Conservation (phyloP, 2,329 filamentous ascomycete species). For the Neospermospora avenae region DNA sequence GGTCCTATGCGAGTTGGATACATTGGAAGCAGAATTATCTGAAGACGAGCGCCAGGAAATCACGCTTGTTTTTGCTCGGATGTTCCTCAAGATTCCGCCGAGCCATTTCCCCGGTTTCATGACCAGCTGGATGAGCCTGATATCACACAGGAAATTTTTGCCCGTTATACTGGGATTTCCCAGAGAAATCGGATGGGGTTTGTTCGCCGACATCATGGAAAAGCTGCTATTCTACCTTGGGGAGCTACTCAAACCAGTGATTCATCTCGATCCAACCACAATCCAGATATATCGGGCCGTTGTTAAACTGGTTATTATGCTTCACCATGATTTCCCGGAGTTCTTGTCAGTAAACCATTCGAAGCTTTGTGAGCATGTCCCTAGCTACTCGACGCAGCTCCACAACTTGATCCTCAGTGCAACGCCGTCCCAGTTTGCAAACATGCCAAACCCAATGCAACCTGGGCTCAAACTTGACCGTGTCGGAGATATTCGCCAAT, state of each 20-base stretch:
- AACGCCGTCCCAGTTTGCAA: constrained; percentile 63
- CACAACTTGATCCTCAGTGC: constrained; percentile 86
- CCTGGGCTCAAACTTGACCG: constrained; percentile 73
- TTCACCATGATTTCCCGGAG: constrained; percentile 93
- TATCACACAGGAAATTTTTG: constrained; percentile 83
- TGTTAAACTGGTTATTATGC: constrained; percentile 75
- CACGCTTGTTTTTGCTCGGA: constrained; percentile 66
- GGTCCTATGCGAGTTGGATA: constrained; percentile 71
- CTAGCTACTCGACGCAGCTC: constrained; percentile 80
- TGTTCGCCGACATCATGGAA: constrained; percentile 70
- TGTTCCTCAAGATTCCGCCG: constrained; percentile 72
- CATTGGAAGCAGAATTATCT: constrained; percentile 54
- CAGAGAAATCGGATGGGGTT: constrained; percentile 69
- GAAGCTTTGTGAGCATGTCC: constrained; percentile 75
- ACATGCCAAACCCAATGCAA: constrained; percentile 71
- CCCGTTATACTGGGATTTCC: constrained; percentile 69
- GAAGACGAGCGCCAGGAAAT: constrained; percentile 65
- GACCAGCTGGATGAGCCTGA: constrained; percentile 78
- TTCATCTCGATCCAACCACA: constrained; percentile 64
- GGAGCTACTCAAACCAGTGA: constrained; percentile 68
- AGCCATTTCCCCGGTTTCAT: constrained; percentile 75
- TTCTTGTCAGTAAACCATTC: constrained; percentile 88
- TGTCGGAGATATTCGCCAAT: constrained; percentile 68
- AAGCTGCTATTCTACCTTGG: constrained; percentile 71
- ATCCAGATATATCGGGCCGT: constrained; percentile 84